A percentile compares a stretch with the other conserved stretches of the same genome.
Conservation (phyloP, 768 basidiomycete genomes). For the Suillus hirtellus region DNA sequence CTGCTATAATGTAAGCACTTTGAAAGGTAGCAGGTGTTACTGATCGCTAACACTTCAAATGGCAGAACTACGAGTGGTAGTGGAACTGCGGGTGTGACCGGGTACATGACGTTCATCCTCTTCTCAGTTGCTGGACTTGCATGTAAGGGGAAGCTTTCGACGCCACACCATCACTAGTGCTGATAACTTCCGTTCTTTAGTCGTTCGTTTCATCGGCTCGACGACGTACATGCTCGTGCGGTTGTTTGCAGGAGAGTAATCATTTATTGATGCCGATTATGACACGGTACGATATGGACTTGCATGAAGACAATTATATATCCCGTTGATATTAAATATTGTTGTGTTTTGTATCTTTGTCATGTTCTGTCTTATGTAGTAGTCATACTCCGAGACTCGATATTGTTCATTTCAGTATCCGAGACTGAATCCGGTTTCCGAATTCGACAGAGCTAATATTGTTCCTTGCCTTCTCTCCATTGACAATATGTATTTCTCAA, state of each 20-base stretch:
- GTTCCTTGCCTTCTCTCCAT: no score
- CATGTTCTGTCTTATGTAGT: background rate
- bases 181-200: constrained; percentile 38
- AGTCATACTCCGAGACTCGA: background rate
- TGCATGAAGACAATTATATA: background rate
- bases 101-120: constrained; percentile 87
- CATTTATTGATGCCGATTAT: no score
- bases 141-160: constrained; percentile 52
- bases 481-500: no score
- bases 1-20: constrained; percentile 64
- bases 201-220: constrained; percentile 83
- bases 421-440: background rate
- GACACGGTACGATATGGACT: background rate
- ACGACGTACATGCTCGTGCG: constrained; percentile 82
- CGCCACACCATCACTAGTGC: background rate
- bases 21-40: background rate
- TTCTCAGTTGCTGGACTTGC: constrained; percentile 89
- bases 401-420: no score
- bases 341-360: background rate
- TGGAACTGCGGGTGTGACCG: constrained; percentile 61
- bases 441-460: background rate
- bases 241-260: constrained; percentile 85
- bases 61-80: constrained; percentile 44
- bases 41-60: constrained; percentile 4
- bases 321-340: background rate